These are phyloP conservation scores for Yamadazyma tumulicola DNA, from an alignment of 805 yeast genomes.

Conservation along the genomic window DNA sequence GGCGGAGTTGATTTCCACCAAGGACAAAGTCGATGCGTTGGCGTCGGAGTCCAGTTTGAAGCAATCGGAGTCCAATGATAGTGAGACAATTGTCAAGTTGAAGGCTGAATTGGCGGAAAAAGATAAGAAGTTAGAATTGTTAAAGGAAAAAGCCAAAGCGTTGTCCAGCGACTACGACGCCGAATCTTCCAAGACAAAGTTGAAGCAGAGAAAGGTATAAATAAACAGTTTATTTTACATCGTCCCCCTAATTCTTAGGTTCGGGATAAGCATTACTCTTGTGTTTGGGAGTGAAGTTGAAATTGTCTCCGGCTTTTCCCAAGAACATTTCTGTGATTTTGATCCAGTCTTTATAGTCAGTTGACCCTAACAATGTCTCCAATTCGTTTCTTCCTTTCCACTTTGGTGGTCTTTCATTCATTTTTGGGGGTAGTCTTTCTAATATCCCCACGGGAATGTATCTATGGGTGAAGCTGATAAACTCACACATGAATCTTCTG, in stretches of 20 bases:
- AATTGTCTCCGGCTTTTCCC: constrained; percentile 75
- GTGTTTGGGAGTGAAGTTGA: constrained; percentile 88
- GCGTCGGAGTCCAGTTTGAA: constrained; percentile 3
- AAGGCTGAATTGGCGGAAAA: constrained; percentile 47
- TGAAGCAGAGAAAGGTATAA: constrained; percentile 3
- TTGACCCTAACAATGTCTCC: constrained; percentile 83
- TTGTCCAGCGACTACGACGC: constrained; percentile 57
- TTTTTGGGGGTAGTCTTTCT: constrained; percentile 80
- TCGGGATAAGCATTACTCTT: constrained; percentile 76
- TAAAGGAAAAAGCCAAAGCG: constrained; percentile 70
- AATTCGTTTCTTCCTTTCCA: constrained; percentile 93
- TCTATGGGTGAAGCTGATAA: constrained; percentile 88
- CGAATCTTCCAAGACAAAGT: constrained; percentile 4
- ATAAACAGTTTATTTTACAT: background rate
- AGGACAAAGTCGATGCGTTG: constrained; percentile 51
- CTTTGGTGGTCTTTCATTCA: constrained; percentile 90
- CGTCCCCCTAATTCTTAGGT: background rate
- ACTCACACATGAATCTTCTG: constrained; percentile 91
- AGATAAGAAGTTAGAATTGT: constrained; percentile 59
- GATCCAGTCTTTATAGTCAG: constrained; percentile 91
- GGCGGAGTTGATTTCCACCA: constrained; percentile 63
- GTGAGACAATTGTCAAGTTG: constrained; percentile 44
- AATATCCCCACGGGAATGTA: constrained; percentile 92
- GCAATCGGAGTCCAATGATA: constrained; percentile 23
- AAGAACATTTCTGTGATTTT: constrained; percentile 92